These are phyloP conservation scores for Tillandsia leiboldiana DNA, from an alignment of 176 grass and related monocot species.

Conservation along the genomic window DNA sequence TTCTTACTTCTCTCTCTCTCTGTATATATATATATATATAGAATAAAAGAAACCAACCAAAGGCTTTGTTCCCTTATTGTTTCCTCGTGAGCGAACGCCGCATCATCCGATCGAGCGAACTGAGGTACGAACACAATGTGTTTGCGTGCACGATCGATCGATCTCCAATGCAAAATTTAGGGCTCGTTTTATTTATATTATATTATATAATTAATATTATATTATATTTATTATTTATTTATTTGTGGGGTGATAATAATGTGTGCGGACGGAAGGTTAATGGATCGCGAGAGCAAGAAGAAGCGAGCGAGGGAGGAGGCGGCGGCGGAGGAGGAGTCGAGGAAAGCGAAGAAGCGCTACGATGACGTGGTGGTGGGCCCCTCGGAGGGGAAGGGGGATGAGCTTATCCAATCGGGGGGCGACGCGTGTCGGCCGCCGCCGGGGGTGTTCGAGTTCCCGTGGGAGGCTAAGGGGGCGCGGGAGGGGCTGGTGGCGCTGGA, in stretches of 20 bases:
- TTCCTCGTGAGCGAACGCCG: too few relatives aligned
- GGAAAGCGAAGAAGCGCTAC: neutral
- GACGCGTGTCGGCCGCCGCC: slow-evolving; percentile 28
- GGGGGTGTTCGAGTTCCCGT: slow-evolving; percentile 64
- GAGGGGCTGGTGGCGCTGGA: slow-evolving; percentile 11
- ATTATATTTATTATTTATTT: neutral
- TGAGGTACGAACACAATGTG: too few relatives aligned
- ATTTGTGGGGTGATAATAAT: neutral
- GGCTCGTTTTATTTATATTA: neutral
- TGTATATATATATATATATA: too few relatives aligned
- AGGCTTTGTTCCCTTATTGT: too few relatives aligned
- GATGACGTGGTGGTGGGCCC: neutral
- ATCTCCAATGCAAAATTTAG: too few relatives aligned
- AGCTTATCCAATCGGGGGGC: neutral
- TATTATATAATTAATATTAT: neutral
- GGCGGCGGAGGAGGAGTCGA: neutral
- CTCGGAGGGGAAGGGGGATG: neutral
- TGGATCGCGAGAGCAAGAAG: neutral
- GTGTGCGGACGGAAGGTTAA: neutral
- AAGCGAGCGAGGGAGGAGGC: neutral
- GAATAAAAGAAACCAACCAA: too few relatives aligned
- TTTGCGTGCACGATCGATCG: too few relatives aligned
- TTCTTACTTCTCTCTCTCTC: too few relatives aligned
- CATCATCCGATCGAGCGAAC: too few relatives aligned
- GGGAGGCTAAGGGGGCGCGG: slow-evolving; percentile 27